Base-by-base conservation (phyloP, 805 yeast genomes). In the Hanseniaspora valbyensis region DNA sequence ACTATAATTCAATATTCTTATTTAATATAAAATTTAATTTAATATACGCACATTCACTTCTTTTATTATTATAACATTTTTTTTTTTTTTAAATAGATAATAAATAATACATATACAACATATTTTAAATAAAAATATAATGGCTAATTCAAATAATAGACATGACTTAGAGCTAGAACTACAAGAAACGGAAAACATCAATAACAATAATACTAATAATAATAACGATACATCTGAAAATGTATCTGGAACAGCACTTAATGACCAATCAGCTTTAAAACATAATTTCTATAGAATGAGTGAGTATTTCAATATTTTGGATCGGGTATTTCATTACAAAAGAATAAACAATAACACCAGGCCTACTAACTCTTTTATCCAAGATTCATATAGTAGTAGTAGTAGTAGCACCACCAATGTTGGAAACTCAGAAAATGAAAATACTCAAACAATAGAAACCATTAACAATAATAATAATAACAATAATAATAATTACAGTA, bases 241-340 rank as follows among this genome's bases (percentile, higher is more conserved):
- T 28, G n/a, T n/a, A n/a, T n/a, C n/a, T n/a, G 30, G 36, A n/a
- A 9, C 36, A 8, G 13, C 36, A 32, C 37, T 18, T n/a, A 40
- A n/a, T 14, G 28, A 26, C 24, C 29, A 30, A 28, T 28, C 42
- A 2, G 19, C 44, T 18, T 5, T 45, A 16, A 50, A 36, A n/a
- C 49, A 42, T 4, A 37, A 43, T 10, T 49, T 49, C 30, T 22
- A 43, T 12, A 46, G 54, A 33, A 58, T 68, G 16, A 67, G 71
- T 9, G 63, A 63, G 44, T 63, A 64, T 49, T 69, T 69, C 55
- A 70, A 70, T 54, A 59, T 69, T 9, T 52, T 70, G 19, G 74
- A 69, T 55, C 58, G 67, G 42, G 49, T 68, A 1, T 69, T 67
- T 53, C 60, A 59, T 36, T 41, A 49, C 24, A 19, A 48, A 29